phyloP scores from a whole-genome alignment of 805 yeast species.

The Clavispora phyllophila region DNA sequence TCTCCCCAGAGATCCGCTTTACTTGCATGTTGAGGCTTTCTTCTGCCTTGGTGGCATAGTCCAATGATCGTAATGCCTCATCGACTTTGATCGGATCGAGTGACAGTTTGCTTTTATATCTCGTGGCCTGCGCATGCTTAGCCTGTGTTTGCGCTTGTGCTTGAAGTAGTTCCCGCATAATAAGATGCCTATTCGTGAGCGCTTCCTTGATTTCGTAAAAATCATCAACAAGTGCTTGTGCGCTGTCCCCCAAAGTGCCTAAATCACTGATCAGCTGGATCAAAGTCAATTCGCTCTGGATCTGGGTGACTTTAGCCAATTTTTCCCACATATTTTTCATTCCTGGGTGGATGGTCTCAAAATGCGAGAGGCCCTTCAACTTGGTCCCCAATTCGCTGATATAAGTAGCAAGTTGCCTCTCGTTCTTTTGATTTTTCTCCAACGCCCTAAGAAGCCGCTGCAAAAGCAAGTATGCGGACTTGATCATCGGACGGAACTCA shows the following conservation, averaged over 20 bases:
- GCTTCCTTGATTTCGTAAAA: constrained; percentile 89
- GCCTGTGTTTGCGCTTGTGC: constrained; percentile 72
- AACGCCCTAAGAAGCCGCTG: constrained; percentile 48
- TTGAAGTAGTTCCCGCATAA: constrained; percentile 81
- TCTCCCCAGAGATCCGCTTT: constrained; percentile 77
- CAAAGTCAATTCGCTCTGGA: constrained; percentile 73
- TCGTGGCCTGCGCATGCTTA: constrained; percentile 67
- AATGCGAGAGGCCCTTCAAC: constrained; percentile 34
- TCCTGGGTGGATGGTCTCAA: constrained; percentile 53
- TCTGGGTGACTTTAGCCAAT: constrained; percentile 60
- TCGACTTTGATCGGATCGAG: constrained; percentile 86
- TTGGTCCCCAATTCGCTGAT: constrained; percentile 45
- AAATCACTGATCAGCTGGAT: constrained; percentile 65
- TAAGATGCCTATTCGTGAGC: constrained; percentile 81
- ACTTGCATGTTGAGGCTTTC: constrained; percentile 73
- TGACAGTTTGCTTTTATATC: constrained; percentile 64
- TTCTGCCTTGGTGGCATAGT: constrained; percentile 72
- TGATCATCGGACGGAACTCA: constrained; percentile 80
- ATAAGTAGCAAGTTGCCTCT: constrained; percentile 46
- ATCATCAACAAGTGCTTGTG: constrained; percentile 61
- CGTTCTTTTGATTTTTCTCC: constrained; percentile 54
- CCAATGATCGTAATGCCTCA: constrained; percentile 77
- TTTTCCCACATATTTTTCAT: constrained; percentile 77
- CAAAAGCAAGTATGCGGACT: constrained; percentile 59
- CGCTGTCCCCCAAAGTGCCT: constrained; percentile 73